Conservation (phyloP, 176 grass and related monocot species). For the Urochloa ruziziensis region DNA sequence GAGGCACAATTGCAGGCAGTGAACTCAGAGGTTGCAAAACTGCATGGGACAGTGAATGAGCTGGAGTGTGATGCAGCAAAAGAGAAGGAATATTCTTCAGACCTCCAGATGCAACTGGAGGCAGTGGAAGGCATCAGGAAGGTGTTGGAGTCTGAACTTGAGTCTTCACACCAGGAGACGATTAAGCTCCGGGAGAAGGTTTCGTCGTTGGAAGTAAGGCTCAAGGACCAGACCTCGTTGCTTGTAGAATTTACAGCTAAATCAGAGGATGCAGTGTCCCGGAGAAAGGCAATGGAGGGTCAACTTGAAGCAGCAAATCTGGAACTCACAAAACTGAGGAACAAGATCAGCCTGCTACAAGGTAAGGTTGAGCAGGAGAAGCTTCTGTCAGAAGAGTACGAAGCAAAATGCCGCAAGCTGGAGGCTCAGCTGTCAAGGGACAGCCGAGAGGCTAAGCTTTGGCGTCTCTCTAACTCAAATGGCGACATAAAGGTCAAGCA, state of each 20-base stretch:
- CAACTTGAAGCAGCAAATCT: conserved; percentile 61
- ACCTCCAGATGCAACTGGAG: conserved; percentile 57
- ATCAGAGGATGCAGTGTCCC: conserved; percentile 49
- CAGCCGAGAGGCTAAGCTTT: conserved; percentile 54
- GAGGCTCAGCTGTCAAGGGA: conserved; percentile 69
- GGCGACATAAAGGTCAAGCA: conserved; percentile 80
- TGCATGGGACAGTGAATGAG: conserved; percentile 5
- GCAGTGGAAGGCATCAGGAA: conserved; percentile 58
- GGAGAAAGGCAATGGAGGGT: conserved; percentile 47
- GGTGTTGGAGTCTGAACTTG: conserved; percentile 62
- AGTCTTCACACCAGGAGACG: conserved; percentile 44
- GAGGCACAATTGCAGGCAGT: conserved; percentile 38
- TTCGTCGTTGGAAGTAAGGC: conserved; percentile 46
- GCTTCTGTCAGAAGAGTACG: conserved; percentile 67
- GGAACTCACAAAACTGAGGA: conserved; percentile 53
- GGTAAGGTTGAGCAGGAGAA: conserved; percentile 76
- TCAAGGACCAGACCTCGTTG: conserved; percentile 62
- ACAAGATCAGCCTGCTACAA: conserved; percentile 63
- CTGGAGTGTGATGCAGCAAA: conserved; percentile 41
- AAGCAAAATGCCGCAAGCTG: conserved; percentile 75
- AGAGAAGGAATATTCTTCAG: conserved; percentile 49
- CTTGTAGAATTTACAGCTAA: conserved; percentile 67
- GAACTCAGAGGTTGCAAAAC: conserved; percentile 37
- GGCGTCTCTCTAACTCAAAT: conserved; percentile 56
- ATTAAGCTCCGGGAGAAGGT: conserved; percentile 60